Conservation (phyloP, 2,329 filamentous ascomycete genomes). For the Lecanosticta acicola region DNA sequence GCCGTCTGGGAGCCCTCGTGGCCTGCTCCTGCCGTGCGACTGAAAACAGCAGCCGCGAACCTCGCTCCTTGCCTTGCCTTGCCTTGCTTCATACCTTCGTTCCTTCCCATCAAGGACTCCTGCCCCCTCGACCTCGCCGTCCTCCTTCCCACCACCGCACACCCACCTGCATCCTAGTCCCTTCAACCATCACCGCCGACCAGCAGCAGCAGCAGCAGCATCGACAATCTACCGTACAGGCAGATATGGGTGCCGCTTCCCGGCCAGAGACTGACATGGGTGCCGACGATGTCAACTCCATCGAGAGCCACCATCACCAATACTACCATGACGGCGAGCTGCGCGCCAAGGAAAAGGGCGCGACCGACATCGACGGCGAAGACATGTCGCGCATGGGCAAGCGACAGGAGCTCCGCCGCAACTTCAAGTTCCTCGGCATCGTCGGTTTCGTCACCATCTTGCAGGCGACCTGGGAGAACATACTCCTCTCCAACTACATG, state of each 20-base stretch:
- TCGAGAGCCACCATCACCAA: constrained; percentile 16
- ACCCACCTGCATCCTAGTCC: too few species aligned
- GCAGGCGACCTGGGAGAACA: constrained; percentile 52
- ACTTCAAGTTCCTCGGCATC: constrained; percentile 47
- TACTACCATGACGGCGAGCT: constrained; percentile 17
- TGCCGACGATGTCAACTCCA: constrained; percentile 22
- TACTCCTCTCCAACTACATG: constrained; percentile 34
- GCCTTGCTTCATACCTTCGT: too few species aligned
- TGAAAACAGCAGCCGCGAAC: too few species aligned
- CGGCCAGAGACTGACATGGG: constrained; percentile 14
- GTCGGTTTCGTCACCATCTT: constrained; percentile 51
- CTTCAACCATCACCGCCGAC: constrained; percentile 5
- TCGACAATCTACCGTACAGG: neutral
- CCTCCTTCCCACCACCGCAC: too few species aligned
- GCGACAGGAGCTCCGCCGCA: constrained; percentile 45
- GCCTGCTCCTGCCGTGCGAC: too few species aligned
- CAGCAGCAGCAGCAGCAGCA: neutral
- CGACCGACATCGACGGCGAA: constrained; percentile 34
- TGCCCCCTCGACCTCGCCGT: constrained; percentile 3
- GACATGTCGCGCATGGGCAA: constrained; percentile 50
- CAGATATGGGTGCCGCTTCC: constrained; percentile 14
- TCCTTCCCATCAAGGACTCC: constrained; percentile 11
- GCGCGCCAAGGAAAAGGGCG: constrained; percentile 23
- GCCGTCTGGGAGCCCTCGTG: too few species aligned
- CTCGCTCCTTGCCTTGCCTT: too few species aligned